Evolutionary conservation across 2,329 filamentous ascomycete species (phyloP).

Genomic region (Diaporthe sp.): DNA sequence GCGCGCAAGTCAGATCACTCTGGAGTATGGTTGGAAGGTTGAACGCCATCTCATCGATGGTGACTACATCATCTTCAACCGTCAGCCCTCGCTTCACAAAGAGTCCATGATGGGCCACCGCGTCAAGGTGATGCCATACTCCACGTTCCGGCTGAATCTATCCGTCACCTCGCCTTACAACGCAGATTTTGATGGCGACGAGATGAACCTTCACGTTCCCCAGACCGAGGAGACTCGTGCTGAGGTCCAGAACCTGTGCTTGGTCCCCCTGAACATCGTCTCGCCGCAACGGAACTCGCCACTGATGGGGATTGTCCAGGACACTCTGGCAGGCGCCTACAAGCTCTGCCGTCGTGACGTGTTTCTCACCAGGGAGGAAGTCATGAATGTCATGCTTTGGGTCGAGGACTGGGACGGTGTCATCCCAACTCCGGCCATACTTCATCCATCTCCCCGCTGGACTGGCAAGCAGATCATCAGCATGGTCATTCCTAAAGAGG

Average conservation of each 20-base stretch:
- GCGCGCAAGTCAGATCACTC: slow-evolving; percentile 84
- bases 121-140: slow-evolving; percentile 98
- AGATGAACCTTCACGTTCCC: slow-evolving; percentile 99
- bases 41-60: slow-evolving; percentile 96
- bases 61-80: slow-evolving; percentile 99
- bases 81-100: slow-evolving; percentile 98
- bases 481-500: slow-evolving; percentile 87
- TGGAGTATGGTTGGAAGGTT: slow-evolving; percentile 99
- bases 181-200: slow-evolving; percentile 99
- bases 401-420: slow-evolving; percentile 97
- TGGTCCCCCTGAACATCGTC: slow-evolving; percentile 99
- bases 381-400: slow-evolving; percentile 98
- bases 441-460: slow-evolving; percentile 94
- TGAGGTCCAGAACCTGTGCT: slow-evolving; percentile 92
- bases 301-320: slow-evolving; percentile 99
- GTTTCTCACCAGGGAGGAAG: slow-evolving; percentile 89
- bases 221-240: slow-evolving; percentile 97
- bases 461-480: slow-evolving; percentile 98
- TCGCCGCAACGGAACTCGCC: slow-evolving; percentile 97
- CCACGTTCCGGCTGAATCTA: slow-evolving; percentile 96
- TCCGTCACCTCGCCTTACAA: slow-evolving; percentile 99
- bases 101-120: slow-evolving; percentile 99
- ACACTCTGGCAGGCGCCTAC: slow-evolving; percentile 95
- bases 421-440: slow-evolving; percentile 91
- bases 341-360: slow-evolving; percentile 95